Conservation (phyloP, 2,329 filamentous ascomycete species). For the Colletotrichum somersetense region DNA sequence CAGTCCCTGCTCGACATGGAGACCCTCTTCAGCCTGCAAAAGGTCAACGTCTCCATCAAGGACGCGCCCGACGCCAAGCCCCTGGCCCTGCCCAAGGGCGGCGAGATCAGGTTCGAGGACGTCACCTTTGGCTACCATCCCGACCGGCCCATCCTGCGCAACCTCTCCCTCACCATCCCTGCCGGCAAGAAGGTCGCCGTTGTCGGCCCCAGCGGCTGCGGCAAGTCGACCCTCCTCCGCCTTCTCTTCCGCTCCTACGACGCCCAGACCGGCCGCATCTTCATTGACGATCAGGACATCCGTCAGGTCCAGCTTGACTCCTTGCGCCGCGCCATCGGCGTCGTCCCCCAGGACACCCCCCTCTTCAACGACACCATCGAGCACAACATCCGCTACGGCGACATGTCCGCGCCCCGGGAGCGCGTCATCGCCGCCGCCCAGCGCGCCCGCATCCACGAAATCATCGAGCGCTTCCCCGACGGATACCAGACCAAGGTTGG, state of each 20-base stretch:
- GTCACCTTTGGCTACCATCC: constrained; percentile 93
- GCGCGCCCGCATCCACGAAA: constrained; percentile 87
- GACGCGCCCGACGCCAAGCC: constrained; percentile 81
- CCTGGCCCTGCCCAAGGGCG: constrained; percentile 79
- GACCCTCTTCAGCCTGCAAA: constrained; percentile 96
- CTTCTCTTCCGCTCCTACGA: constrained; percentile 97
- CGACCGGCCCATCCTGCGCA: constrained; percentile 87
- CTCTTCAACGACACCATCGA: constrained; percentile 97
- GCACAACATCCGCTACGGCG: constrained; percentile 95
- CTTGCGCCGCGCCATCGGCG: constrained; percentile 86
- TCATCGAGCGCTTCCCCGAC: constrained; percentile 83
- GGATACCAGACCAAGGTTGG: constrained; percentile 93
- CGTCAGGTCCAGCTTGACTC: constrained; percentile 85
- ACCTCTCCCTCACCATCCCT: constrained; percentile 89
- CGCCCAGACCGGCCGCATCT: constrained; percentile 83
- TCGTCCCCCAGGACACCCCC: constrained; percentile 96
- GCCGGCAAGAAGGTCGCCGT: constrained; percentile 96
- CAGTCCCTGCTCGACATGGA: constrained; percentile 99
- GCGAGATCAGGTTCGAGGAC: constrained; percentile 94
- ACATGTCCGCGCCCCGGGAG: constrained; percentile 80
- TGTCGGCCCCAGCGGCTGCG: constrained; percentile 94
- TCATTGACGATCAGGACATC: constrained; percentile 94
- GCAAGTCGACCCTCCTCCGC: constrained; percentile 92
- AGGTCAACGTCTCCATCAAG: constrained; percentile 89
- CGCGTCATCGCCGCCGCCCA: constrained; percentile 82